Base-by-base conservation (phyloP, 495 filamentous ascomycete genomes). In the Podospora appendiculata region DNA sequence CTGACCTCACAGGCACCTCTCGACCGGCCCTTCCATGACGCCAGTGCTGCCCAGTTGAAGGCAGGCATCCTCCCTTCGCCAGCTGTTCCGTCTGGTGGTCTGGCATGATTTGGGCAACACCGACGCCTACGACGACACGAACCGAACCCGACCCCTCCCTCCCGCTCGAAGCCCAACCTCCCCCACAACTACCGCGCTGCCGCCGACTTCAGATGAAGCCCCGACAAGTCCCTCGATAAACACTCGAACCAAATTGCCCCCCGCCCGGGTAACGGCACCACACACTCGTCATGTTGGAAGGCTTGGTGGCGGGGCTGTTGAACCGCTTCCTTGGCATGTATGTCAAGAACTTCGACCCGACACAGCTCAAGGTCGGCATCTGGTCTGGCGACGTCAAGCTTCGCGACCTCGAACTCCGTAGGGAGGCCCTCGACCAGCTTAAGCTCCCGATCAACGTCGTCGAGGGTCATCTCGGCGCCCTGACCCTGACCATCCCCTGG, bases 261-360 rank as follows among this genome's bases (percentile, higher is more conserved):
- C 74, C 59, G 75, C 74, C 77, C 52, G 77, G 76, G 74, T 79
- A 46, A 79, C 74, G 76, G 78, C 76, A 63, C 58, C 59, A 52
- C 54, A 61, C 47, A 55, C 50, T 55, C 67, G 68, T 56, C 52
- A 84, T 84, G 81, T 66, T 84, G 64, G 81, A 84, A 76, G 81
- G 81, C 58, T 69, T 84, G 50, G 81, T 83, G 56, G 89, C 93
- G 58, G 94, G 90, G 68, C 77, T 98, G 73, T 84, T 98, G 62
- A 98, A 98, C 73, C 88, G 94, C 71, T 96, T 97, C 72, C 71
- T 98, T 82, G 94, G 94, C 74, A 96, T 97, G 83, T 97, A 97
- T 73, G 90, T 98, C 66, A 90, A 93, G 77, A 98, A 98, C 69
- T 97, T 98, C 64, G 92, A 98, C 67, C 85, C 91, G 16, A 88